phyloP scores from a whole-genome alignment of 2,329 filamentous ascomycete genomes.

The Ilyonectria robusta region DNA sequence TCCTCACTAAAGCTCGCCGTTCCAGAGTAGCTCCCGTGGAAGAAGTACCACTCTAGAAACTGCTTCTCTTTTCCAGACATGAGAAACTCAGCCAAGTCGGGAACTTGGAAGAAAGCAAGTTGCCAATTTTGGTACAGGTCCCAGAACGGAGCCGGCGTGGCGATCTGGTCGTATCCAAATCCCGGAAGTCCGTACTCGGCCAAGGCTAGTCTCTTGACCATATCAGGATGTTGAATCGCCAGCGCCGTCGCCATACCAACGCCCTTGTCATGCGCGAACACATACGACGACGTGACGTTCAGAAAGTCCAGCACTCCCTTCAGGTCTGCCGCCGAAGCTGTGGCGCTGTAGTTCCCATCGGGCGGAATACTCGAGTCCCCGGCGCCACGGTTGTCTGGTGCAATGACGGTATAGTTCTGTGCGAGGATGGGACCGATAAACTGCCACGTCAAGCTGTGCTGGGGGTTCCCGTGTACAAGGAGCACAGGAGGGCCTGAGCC shows the following conservation, averaged over 20 bases:
- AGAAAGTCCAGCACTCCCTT: constrained; percentile 59
- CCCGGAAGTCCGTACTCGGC: constrained; percentile 60
- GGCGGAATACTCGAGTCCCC: constrained; percentile 58
- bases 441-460: constrained; percentile 58
- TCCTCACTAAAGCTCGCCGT: constrained; percentile 54
- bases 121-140: constrained; percentile 59
- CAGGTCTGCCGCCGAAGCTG: constrained; percentile 56
- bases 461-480: constrained; percentile 59
- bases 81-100: constrained; percentile 62
- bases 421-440: constrained; percentile 57
- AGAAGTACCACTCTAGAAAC: constrained; percentile 63
- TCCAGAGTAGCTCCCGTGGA: constrained; percentile 59
- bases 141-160: constrained; percentile 51
- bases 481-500: constrained; percentile 57
- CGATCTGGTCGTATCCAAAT: constrained; percentile 54
- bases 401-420: constrained; percentile 60
- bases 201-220: constrained; percentile 54
- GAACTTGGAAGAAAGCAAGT: constrained; percentile 61
- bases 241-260: constrained; percentile 58
- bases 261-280: constrained; percentile 63
- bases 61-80: constrained; percentile 58
- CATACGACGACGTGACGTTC: constrained; percentile 57
- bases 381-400: constrained; percentile 58
- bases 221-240: constrained; percentile 52
- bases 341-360: constrained; percentile 57